These are phyloP conservation scores for Annona cherimola DNA, from an alignment of 164 flowering plant genomes.

Conservation along the genomic window DNA sequence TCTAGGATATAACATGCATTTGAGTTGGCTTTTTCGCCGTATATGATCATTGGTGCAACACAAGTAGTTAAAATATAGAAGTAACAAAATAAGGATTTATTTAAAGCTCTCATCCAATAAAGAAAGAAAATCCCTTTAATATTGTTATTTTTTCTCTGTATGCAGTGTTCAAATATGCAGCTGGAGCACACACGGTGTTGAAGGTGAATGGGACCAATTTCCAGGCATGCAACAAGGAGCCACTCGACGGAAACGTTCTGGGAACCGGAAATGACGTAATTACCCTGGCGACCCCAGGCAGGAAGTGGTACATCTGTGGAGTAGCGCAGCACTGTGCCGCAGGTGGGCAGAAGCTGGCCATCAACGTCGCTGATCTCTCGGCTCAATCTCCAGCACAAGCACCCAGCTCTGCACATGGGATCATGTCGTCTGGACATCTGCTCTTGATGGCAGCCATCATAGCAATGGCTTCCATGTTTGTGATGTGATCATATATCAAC, in stretches of 20 bases:
- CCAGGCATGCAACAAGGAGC: conserved; percentile 8
- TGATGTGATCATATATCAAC: not conserved
- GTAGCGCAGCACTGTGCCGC: conserved; percentile 15
- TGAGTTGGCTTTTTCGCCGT: no score
- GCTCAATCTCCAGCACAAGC: not conserved
- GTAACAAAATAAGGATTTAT: no score
- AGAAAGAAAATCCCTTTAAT: no score
- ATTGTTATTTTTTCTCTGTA: not conserved
- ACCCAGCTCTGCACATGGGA: not conserved
- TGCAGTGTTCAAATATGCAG: conserved; percentile 19
- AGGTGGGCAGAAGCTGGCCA: conserved; percentile 17
- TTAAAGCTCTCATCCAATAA: no score
- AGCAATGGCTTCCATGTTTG: not conserved
- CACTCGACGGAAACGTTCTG: not conserved
- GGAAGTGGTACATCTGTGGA: conserved; percentile 30
- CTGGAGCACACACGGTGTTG: conserved; percentile 18
- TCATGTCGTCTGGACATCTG: not conserved
- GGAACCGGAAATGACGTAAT: conserved; percentile 21
- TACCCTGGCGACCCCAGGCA: conserved; percentile 12
- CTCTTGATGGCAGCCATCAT: not conserved
- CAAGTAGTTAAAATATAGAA: no score
- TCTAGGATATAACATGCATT: no score
- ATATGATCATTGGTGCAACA: no score
- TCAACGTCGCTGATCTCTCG: not conserved
- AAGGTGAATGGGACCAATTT: conserved; percentile 15